Percentiles rank a stretch among this genome's conserved stretches.
Evolutionary conservation across 2,329 filamentous ascomycete genomes (phyloP).

Genomic region (Cladophialophora bantiana): DNA sequence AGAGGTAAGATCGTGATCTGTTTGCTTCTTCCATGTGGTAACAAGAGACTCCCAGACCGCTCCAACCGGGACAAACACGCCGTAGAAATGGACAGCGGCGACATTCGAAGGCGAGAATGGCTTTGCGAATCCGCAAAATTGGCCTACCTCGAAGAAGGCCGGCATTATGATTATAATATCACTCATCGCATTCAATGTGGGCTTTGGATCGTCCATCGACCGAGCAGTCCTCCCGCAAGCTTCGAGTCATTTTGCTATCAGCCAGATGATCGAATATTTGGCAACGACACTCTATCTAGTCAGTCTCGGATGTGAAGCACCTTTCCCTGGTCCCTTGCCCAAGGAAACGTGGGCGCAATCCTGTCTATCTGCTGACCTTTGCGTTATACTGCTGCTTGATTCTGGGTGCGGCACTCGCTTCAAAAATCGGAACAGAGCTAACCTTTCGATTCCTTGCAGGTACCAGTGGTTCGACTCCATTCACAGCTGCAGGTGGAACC

Average conservation of each 20-base stretch:
- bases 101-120: conserved; percentile 9
- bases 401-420: conserved; percentile 55
- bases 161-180: conserved; percentile 48
- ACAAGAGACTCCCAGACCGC: background rate
- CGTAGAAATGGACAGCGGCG: background rate
- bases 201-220: conserved; percentile 58
- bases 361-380: conserved; percentile 57
- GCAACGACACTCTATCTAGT: conserved; percentile 53
- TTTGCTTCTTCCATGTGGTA: background rate
- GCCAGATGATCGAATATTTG: conserved; percentile 53
- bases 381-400: conserved; percentile 58
- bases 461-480: conserved; percentile 57
- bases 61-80: background rate
- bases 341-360: conserved; percentile 59
- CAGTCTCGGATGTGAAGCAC: conserved; percentile 57
- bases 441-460: conserved; percentile 59
- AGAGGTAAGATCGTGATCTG: conserved; percentile 1
- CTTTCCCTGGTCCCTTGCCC: conserved; percentile 59
- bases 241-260: conserved; percentile 50
- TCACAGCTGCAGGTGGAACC: conserved; percentile 41
- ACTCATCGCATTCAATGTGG: conserved; percentile 57
- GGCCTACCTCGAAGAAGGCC: conserved; percentile 45
- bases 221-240: conserved; percentile 53
- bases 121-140: conserved; percentile 55
- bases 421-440: conserved; percentile 56